Percentiles rank a stretch among this genome's conserved stretches.
phyloP scores from a whole-genome alignment of 805 yeast species.

The Sugiyamaella valdiviana region DNA sequence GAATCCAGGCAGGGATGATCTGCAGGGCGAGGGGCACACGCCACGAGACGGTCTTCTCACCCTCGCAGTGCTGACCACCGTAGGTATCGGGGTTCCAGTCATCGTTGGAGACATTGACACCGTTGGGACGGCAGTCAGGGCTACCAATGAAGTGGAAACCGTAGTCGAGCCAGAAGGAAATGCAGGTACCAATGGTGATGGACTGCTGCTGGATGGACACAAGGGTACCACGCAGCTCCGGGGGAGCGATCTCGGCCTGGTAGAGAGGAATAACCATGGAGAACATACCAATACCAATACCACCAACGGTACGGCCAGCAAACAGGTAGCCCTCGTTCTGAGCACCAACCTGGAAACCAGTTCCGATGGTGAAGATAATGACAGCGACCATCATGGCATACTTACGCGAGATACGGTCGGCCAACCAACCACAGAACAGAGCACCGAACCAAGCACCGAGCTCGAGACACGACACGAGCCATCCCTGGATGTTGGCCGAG shows the following conservation, averaged over 20 bases:
- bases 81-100: constrained; percentile 17
- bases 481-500: constrained; percentile 13
- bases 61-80: constrained; percentile 19
- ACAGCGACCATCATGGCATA: constrained; percentile 51
- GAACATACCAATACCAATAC: constrained; percentile 50
- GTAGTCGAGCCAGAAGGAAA: constrained; percentile 26
- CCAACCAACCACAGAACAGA: constrained; percentile 51
- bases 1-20: constrained; percentile 40
- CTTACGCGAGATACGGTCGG: constrained; percentile 58
- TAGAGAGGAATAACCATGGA: constrained; percentile 50
- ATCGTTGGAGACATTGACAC: constrained; percentile 24
- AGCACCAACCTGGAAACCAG: constrained; percentile 27
- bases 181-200: constrained; percentile 32
- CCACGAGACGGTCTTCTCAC: constrained; percentile 26
- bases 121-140: constrained; percentile 16
- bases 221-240: constrained; percentile 30
- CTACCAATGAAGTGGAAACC: constrained; percentile 22
- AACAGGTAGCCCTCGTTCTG: constrained; percentile 35
- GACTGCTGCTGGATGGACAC: constrained; percentile 28
- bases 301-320: constrained; percentile 49
- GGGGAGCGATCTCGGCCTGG: constrained; percentile 41
- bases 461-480: constrained; percentile 21
- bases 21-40: constrained; percentile 45
- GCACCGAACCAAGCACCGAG: constrained; percentile 41
- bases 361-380: constrained; percentile 28